These are phyloP conservation scores for Aspergillus sp. DNA, from an alignment of 2,329 filamentous ascomycete species.

Conservation along the genomic window DNA sequence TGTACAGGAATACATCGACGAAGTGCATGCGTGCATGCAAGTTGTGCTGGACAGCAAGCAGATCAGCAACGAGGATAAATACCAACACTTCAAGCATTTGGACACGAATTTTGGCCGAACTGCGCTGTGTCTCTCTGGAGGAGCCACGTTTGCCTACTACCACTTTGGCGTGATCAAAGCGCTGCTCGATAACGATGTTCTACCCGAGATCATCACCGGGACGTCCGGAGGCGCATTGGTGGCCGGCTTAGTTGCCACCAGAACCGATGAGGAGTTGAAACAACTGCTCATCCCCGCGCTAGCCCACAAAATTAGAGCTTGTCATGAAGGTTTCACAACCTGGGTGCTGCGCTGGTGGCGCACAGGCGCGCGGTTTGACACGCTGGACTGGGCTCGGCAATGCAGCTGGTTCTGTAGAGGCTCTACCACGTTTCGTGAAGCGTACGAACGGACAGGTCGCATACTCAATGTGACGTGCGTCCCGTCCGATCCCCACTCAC, in stretches of 20 bases:
- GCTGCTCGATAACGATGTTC: conserved; percentile 74
- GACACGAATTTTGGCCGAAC: conserved; percentile 89
- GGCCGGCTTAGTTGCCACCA: conserved; percentile 78
- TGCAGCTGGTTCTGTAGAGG: conserved; percentile 88
- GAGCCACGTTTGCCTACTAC: conserved; percentile 93
- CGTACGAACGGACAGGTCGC: conserved; percentile 86
- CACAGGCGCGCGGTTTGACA: conserved; percentile 91
- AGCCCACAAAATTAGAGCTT: conserved; percentile 79
- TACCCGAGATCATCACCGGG: conserved; percentile 93
- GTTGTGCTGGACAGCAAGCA: conserved; percentile 66
- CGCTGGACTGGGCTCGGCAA: conserved; percentile 80
- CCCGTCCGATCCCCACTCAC: conserved; percentile 90
- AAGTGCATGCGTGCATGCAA: conserved; percentile 54
- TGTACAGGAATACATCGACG: conserved; percentile 84
- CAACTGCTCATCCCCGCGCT: conserved; percentile 79
- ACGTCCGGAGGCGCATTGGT: conserved; percentile 92
- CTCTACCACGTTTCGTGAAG: conserved; percentile 90
- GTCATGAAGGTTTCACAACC: conserved; percentile 67
- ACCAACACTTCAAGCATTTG: conserved; percentile 77
- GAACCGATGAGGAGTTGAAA: conserved; percentile 88
- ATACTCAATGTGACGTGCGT: conserved; percentile 96
- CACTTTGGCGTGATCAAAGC: conserved; percentile 92
- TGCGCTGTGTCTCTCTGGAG: conserved; percentile 86
- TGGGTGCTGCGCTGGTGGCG: conserved; percentile 86
- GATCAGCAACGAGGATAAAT: conserved; percentile 68